Conservation (phyloP, 2,329 filamentous ascomycete genomes). For the Pyrenochaeta sp. region DNA sequence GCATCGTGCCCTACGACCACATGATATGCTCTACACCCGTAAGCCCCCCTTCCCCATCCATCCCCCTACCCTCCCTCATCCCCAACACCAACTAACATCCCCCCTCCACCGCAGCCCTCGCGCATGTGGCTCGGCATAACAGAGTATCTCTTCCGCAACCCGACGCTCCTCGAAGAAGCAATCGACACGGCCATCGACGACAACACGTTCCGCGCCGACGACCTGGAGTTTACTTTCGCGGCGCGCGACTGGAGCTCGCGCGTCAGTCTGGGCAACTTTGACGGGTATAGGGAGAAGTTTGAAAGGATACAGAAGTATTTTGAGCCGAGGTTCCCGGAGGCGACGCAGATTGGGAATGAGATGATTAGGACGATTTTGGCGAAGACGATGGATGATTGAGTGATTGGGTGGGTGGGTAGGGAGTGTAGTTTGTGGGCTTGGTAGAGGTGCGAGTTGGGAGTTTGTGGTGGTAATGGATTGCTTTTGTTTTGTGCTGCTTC, state of each 20-base stretch:
- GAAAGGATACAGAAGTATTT: conserved; percentile 91
- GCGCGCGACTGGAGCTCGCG: conserved; percentile 95
- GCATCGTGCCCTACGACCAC: conserved; percentile 96
- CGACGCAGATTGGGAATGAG: conserved; percentile 85
- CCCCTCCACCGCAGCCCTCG: no score
- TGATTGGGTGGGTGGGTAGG: not conserved
- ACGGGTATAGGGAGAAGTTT: conserved; percentile 91
- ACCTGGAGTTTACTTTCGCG: conserved; percentile 97
- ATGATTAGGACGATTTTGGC: conserved; percentile 97
- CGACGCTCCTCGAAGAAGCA: conserved; percentile 80
- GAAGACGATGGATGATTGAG: conserved; percentile 67
- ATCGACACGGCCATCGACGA: conserved; percentile 88
- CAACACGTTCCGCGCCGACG: conserved; percentile 90
- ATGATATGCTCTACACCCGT: conserved; percentile 98
- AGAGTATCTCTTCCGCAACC: conserved; percentile 90
- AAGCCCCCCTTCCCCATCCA: conserved; percentile 36
- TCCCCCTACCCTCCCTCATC: not conserved
- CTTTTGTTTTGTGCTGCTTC: no score
- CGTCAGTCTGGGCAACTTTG: conserved; percentile 88
- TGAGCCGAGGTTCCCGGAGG: conserved; percentile 85
- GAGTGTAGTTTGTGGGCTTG: not conserved
- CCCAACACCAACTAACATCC: conserved; percentile 1
- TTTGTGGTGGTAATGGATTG: no score
- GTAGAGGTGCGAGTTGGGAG: no score
- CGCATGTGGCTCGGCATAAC: conserved; percentile 96